Evolutionary conservation across 768 basidiomycete species (phyloP), one percentile per base, ranked within the genome.

Genomic region (Pleurotus cornucopiae): DNA sequence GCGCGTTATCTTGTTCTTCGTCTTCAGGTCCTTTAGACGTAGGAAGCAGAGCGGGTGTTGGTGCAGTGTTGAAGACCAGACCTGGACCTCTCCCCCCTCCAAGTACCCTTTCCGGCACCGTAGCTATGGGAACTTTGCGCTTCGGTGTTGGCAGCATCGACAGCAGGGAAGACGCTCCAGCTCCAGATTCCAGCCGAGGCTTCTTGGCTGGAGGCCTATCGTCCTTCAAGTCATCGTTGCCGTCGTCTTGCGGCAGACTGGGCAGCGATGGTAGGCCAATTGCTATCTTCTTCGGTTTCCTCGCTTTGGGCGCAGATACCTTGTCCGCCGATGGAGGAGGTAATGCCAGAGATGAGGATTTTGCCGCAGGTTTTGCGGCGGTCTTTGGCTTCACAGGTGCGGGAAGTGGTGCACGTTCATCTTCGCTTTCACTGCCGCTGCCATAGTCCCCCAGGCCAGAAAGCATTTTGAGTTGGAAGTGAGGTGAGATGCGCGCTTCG

Each of bases 111-210:
- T 81, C 77, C 4, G 76, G 68, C 25, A 70, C 65, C 48, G 72
- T 66, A 21, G 67, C 64, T n/a, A 76, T 66, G 7, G 81, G 75
- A 20, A 70, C 64, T 54, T 75, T 72, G 65, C 80, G 79, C 69
- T 85, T 89, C 4, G 90, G 90, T 0, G 84, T 80, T 34, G 90
- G 90, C 9, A 92, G 75, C 85, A 91, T 89, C 6, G 79, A 78
- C 30, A 91, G 63, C 47, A 92, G 65, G 2, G 83, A 80, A 0
- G 89, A 91, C 11, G 66, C 65, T 7, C 88, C 88, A 23, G 82
- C 82, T 6, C 85, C 82, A 18, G 77, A 58, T 34, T 77, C 75
- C 39, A 81, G 60, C 21, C 81, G 76, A 14, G 76, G 72, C 57
- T 78, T 86, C 70, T 89, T 91, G 39, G 83, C 73, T 2, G 80